Base-by-base conservation (phyloP, 78 protist genomes). In the Cyanophora paradoxa region DNA sequence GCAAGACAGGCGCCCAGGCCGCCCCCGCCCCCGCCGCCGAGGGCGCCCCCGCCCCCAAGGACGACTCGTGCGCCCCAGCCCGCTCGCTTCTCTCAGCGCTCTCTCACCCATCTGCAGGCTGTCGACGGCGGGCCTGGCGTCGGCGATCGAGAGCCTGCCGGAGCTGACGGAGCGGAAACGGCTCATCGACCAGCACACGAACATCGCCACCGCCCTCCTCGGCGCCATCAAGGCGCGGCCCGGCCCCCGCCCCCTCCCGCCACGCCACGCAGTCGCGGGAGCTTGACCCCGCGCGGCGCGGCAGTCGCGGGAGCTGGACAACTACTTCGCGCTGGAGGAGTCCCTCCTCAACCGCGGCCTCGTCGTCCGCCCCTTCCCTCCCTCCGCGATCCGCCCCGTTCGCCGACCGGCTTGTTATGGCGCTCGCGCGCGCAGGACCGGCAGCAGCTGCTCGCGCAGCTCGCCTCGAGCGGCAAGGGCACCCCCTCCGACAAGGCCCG, bases 401-500 rank as follows among this genome's bases (percentile, higher is more conserved):
- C n/a, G n/a, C n/a, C n/a, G n/a, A n/a, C n/a, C n/a, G n/a, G n/a
- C n/a, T n/a, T n/a, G n/a, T n/a, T n/a, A n/a, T 22, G 31, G n/a
- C 48, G 56, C 56, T 8, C 71, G 39, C 42, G 46, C 46, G 0
- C 54, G 11, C 8, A 17, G 20, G 28, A 28, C 26, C 75, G 37
- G 19, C 52, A 57, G 77, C 65, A 79, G 24, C 84, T 82, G 39
- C 30, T 88, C 36, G n/a, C 57, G 20, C 48, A 72, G 39, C 83
- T 88, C 3, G 44, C 77, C 33, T 58, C 82, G n/a, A 68, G 79
- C 17, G 77, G 74, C 34, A 75, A 79, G 22, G 77, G 79, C 57
- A 83, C 88, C 5, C 40, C 82, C 20, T 77, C 46, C 10, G 94
- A 90, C n/a, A n/a, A n/a, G n/a, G n/a, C n/a, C n/a, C n/a, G n/a